A percentile compares a stretch with the other conserved stretches of the same genome.
These are phyloP conservation scores for Cercospora janseana DNA, from an alignment of 2,329 filamentous ascomycete genomes.

Conservation along the genomic window DNA sequence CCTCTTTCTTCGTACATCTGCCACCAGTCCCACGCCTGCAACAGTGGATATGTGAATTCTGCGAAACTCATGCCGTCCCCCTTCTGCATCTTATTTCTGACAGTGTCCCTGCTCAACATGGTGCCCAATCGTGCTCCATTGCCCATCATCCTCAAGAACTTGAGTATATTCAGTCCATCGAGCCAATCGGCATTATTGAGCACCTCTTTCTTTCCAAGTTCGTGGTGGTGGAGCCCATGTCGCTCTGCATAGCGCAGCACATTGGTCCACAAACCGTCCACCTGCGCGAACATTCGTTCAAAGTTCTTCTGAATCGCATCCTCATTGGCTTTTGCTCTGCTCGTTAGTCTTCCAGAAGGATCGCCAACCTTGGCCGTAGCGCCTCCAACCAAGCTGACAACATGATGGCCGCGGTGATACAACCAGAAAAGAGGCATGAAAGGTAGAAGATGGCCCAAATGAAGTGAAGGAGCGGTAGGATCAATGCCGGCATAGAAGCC, in stretches of 20 bases:
- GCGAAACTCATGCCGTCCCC: slow-evolving; percentile 92
- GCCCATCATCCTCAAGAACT: slow-evolving; percentile 73
- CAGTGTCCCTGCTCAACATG: slow-evolving; percentile 87
- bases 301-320: slow-evolving; percentile 62
- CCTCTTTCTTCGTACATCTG: slow-evolving; percentile 68
- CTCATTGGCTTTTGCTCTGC: slow-evolving; percentile 55
- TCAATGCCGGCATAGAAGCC: slow-evolving; percentile 80
- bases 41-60: slow-evolving; percentile 88
- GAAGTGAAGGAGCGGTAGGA: slow-evolving; percentile 74
- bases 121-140: slow-evolving; percentile 73
- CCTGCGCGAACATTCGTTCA: slow-evolving; percentile 65
- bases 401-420: slow-evolving; percentile 70
- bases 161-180: slow-evolving; percentile 66
- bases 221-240: slow-evolving; percentile 61
- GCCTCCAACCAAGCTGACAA: slow-evolving; percentile 60
- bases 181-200: slow-evolving; percentile 86
- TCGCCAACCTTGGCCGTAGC: slow-evolving; percentile 78
- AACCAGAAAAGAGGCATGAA: slow-evolving; percentile 84
- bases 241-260: slow-evolving; percentile 65
- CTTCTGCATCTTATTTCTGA: slow-evolving; percentile 77
- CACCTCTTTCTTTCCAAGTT: slow-evolving; percentile 65
- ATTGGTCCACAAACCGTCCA: slow-evolving; percentile 71
- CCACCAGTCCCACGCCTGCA: slow-evolving; percentile 98
- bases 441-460: slow-evolving; percentile 76
- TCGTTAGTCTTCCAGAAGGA: slow-evolving; percentile 67